phyloP scores from a whole-genome alignment of 179 eudicot species.

The Beta corolliflora region DNA sequence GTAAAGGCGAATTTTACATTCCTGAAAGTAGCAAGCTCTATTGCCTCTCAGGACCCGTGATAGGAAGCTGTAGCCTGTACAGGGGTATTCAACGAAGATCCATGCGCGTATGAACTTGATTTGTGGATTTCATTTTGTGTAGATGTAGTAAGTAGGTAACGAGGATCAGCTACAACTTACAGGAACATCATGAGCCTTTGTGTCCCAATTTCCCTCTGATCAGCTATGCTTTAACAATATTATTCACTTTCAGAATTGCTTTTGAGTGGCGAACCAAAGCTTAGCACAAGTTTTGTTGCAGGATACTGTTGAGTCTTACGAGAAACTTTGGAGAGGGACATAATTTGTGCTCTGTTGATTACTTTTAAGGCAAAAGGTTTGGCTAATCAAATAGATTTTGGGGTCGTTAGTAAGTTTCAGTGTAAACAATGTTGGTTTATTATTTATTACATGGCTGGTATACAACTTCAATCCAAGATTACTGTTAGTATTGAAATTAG shows the following conservation, averaged over 20 bases:
- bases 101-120: not conserved
- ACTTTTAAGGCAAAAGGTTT: too few species aligned
- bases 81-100: not conserved
- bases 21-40: conserved; percentile 14
- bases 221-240: not conserved
- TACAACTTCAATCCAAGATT: too few species aligned
- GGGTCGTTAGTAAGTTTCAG: not conserved
- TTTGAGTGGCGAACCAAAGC: not conserved
- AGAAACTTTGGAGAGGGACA: not conserved
- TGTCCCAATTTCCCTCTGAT: not conserved
- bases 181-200: not conserved
- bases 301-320: too few species aligned
- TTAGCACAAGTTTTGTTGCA: not conserved
- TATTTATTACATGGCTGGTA: too few species aligned
- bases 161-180: not conserved
- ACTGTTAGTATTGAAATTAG: too few species aligned
- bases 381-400: not conserved
- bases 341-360: not conserved
- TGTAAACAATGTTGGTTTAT: too few species aligned
- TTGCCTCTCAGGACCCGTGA: not conserved
- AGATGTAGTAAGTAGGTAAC: not conserved
- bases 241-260: not conserved
- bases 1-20: not conserved
- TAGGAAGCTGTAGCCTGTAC: not conserved
- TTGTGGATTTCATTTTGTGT: not conserved